Evolutionary conservation across 768 basidiomycete genomes (phyloP), one percentile per base, ranked within the genome.

Genomic region (Coprinellus aureogranulatus): DNA sequence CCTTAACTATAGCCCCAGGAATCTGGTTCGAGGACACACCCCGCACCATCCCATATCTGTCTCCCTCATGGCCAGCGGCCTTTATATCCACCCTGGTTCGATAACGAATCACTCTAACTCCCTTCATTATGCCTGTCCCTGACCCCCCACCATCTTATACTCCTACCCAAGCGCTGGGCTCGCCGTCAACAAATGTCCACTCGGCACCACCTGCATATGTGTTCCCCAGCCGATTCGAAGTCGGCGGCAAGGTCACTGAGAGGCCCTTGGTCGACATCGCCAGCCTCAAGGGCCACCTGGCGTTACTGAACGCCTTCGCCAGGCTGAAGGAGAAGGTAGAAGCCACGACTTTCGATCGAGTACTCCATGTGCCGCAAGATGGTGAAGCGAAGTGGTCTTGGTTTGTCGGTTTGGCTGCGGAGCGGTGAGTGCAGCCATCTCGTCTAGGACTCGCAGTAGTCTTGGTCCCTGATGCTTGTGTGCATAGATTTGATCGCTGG

Each of bases 381-480:
- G 63, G 58, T 26, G 71, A 72, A 26, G 61, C 59, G 51, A 63
- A 65, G 41, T 75, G 74, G 75, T 61, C 63, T 37, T 73, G 71
- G 70, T 74, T 76, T 59, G 73, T 76, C 2, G 68, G 65, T 2
- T 55, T 73, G 51, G 70, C 74, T n/a, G 75, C 73, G 5, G 74
- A 76, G 58, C 61, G 73, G 73, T 74, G 31, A 18, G 64, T 56
- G 39, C 18, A 49, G 41, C 28, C 26, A 26, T 42, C 16, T 9
- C 20, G 10, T n/a, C 16, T 10, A 44, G n/a, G n/a, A n/a, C n/a
- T n/a, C n/a, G n/a, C n/a, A n/a, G n/a, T n/a, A n/a, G n/a, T n/a
- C n/a, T n/a, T n/a, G n/a, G n/a, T n/a, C n/a, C 41, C 20, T 16
- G 20, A 44, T 6, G 5, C 20, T 44, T 8, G 41, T 5, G 41